A percentile compares a stretch with the other conserved stretches of the same genome.
Evolutionary conservation across 306 rosid genomes (phyloP).

Genomic region (Sicyos edulis): DNA sequence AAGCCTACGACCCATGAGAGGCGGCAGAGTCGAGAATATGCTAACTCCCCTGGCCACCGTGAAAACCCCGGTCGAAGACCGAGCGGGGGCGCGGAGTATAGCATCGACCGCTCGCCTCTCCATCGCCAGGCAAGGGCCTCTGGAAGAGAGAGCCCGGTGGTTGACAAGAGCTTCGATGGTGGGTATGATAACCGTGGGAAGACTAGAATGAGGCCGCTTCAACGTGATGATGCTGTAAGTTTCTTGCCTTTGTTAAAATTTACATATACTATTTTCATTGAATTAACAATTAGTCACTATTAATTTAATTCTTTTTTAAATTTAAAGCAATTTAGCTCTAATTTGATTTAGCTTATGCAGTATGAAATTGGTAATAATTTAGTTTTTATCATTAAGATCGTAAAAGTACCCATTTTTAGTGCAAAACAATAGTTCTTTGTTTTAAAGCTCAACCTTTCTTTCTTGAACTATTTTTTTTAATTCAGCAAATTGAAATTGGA

Average conservation of each 20-base stretch:
- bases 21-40: slow-evolving; percentile 43
- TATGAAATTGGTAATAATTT: no score
- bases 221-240: slow-evolving; percentile 62
- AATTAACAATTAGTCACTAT: no score
- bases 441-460: no score
- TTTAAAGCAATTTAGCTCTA: no score
- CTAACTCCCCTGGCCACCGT: slow-evolving; percentile 52
- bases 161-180: slow-evolving; percentile 56
- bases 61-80: slow-evolving; percentile 37
- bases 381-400: no score
- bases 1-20: slow-evolving; percentile 37
- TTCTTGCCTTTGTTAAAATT: slow-evolving; percentile 17
- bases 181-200: slow-evolving; percentile 77
- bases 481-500: no score
- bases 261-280: no score
- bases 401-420: no score
- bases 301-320: no score
- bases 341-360: no score
- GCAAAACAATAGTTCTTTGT: no score
- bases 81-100: slow-evolving; percentile 50
- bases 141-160: slow-evolving; percentile 51
- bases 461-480: no score
- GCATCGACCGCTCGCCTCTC: slow-evolving; percentile 79
- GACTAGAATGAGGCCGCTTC: slow-evolving; percentile 48
- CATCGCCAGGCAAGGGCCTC: slow-evolving; percentile 65